Evolutionary conservation across 257 asterid genomes (phyloP).

Genomic region (Solanum raphanifolium): DNA sequence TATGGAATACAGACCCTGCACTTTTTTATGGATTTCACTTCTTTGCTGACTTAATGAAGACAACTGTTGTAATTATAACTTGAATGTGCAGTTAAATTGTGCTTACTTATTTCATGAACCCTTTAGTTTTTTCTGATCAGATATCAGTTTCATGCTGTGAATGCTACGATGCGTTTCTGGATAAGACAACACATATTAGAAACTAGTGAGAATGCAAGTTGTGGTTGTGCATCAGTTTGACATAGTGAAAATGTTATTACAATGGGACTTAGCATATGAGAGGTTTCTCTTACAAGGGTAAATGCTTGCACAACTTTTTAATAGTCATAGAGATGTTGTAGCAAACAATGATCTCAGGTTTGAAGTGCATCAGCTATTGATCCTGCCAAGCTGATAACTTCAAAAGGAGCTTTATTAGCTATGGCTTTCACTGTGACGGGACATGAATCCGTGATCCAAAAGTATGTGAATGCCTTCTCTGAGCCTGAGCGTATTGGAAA

Average conservation of each 20-base stretch:
- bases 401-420: constrained; percentile 64
- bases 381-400: constrained; percentile 80
- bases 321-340: neutral
- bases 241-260: neutral
- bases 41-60: neutral
- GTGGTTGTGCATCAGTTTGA: neutral
- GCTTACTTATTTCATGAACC: neutral
- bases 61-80: neutral
- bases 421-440: constrained; percentile 65
- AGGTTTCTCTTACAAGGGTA: neutral
- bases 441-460: constrained; percentile 95
- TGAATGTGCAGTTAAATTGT: neutral
- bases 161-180: neutral
- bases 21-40: neutral
- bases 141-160: neutral
- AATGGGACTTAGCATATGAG: neutral
- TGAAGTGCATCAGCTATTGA: constrained; percentile 92
- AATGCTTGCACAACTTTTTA: neutral
- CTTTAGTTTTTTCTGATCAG: neutral
- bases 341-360: constrained; percentile 21
- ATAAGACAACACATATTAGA: neutral
- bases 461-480: constrained; percentile 57
- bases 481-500: neutral
- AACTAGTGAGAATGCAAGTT: neutral
- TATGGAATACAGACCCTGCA: constrained; percentile 15